Evolutionary conservation across 2,329 filamentous ascomycete species (phyloP), one percentile per base, ranked within the genome.

Genomic region (Aspergillus sp.): DNA sequence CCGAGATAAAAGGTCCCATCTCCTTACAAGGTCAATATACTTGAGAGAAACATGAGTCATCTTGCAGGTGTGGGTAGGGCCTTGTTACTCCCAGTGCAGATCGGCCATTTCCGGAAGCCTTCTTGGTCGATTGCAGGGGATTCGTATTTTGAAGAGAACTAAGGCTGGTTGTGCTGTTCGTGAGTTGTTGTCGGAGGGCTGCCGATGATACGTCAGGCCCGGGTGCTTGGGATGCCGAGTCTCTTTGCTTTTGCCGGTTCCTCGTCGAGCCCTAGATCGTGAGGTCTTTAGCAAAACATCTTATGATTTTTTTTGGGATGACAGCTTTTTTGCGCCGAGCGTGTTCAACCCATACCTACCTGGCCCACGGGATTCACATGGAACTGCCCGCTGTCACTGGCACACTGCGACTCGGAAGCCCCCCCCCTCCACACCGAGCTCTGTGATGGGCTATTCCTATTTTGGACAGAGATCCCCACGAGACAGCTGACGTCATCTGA

Each of bases 31-130:
- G 42, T 54, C 42, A 54, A 54, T 54, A 24, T 47, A 54, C 51
- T 54, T 47, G 3, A 8, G 40, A 39, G 19, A 46, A 57, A 19
- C 45, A 40, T 54, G 56, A 54, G 46, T 58, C 56, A 54, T 51
- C 56, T 51, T 54, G 56, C 51, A 54, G 50, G 41, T 44, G 45
- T 56, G 51, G 27, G 17, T n/a, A 48, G 24, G 30, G 17, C 39
- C 24, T 40, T 42, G 45, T 52, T 52, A 46, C 51, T 13, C 27
- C n/a, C 41, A 20, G 27, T 37, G 40, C 40, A 46, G 51, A 7
- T 27, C 17, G 30, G 51, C 13, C 51, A 46, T 20, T 37, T 47
- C 19, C 33, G 15, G 41, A 9, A 22, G 11, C 11, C 11, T 20
- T 20, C 20, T 37, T 46, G 15, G 22, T 42, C 39, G 24, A 17